phyloP scores from a whole-genome alignment of 805 yeast genomes.

The Spathaspora boniae region DNA sequence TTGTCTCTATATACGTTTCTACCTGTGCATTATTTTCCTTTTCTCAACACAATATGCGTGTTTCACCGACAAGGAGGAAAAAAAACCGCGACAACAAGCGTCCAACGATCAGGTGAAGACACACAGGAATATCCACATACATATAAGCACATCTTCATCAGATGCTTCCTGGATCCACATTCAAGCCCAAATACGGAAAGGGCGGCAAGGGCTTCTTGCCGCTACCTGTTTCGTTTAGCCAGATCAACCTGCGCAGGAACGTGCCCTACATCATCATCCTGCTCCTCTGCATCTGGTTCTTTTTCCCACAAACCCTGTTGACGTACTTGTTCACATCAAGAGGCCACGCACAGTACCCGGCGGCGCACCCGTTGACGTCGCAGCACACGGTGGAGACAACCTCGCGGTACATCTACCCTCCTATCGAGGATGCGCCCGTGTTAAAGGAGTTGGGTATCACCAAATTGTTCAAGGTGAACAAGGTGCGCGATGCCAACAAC shows the following conservation, averaged over 20 bases:
- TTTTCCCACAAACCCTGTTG: slow-evolving; percentile 22
- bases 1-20: too few species aligned
- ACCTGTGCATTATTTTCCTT: too few species aligned
- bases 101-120: slow-evolving; percentile 2
- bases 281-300: slow-evolving; percentile 16
- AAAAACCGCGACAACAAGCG: too few species aligned
- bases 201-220: slow-evolving; percentile 20
- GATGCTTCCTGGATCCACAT: slow-evolving; percentile 8
- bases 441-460: slow-evolving; percentile 55
- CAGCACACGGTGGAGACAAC: slow-evolving; percentile 38
- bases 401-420: slow-evolving; percentile 63
- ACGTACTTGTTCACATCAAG: slow-evolving; percentile 8
- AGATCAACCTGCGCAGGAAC: slow-evolving; percentile 14
- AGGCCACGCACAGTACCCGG: slow-evolving; percentile 22
- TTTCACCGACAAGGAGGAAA: too few species aligned
- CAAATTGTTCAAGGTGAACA: slow-evolving; percentile 46
- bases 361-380: slow-evolving; percentile 31
- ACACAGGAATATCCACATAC: slow-evolving; percentile 1
- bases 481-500: slow-evolving; percentile 43
- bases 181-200: slow-evolving; percentile 26
- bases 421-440: slow-evolving; percentile 64
- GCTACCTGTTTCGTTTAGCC: slow-evolving; percentile 26
- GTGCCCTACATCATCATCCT: slow-evolving; percentile 11
- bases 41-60: too few species aligned
- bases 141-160: not conserved